Base-by-base conservation (phyloP, 495 filamentous ascomycete species). In the Neurospora sp. region DNA sequence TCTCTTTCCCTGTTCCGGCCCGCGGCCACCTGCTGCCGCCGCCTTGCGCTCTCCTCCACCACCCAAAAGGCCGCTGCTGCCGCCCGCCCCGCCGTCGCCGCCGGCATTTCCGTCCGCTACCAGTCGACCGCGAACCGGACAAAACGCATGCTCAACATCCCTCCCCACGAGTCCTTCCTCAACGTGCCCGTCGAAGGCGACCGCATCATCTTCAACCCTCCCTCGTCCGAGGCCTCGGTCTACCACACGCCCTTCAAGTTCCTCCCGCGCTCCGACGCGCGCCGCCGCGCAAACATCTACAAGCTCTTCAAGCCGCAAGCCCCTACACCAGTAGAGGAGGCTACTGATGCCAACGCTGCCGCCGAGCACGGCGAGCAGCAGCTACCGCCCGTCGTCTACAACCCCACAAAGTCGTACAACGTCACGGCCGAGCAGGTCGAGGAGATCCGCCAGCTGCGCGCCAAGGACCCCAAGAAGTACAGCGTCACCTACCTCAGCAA, bases 181-280 rank as follows among this genome's bases (percentile, higher is more conserved):
- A 78, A 86, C 11, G 75, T 81, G 41, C 77, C 69, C 53, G 81
- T 87, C 48, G 37, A 76, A 5, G 77, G 82, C 72, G 85, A 90
- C 74, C 87, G 93, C 76, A 93, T 98, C 80, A 90, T 99, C 82
- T 94, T 91, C 90, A 98, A 98, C 83, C 96, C 96, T 53, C 96
- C 96, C 8, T 91, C 94, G n/a, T 89, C 93, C 40, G 87, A 89
- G 0, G 88, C 96, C 2, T 92, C 89, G 22, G 90, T 94, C 41
- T 93, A 91, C 80, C 88, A 96, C 80, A 99, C 96, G 4, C 96
- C 96, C 39, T 85, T 88, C 72, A 94, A 93, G 74, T 99, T 99
- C 84, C 90, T 99, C 18, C 96, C 96, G 39, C 83, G 85, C 73
- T 83, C 85, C 73, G 96, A 99, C 83, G 87, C 87, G 9, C 90